Evolutionary conservation across 2,329 filamentous ascomycete genomes (phyloP).

Genomic region (Chaetomiaceae sp.): DNA sequence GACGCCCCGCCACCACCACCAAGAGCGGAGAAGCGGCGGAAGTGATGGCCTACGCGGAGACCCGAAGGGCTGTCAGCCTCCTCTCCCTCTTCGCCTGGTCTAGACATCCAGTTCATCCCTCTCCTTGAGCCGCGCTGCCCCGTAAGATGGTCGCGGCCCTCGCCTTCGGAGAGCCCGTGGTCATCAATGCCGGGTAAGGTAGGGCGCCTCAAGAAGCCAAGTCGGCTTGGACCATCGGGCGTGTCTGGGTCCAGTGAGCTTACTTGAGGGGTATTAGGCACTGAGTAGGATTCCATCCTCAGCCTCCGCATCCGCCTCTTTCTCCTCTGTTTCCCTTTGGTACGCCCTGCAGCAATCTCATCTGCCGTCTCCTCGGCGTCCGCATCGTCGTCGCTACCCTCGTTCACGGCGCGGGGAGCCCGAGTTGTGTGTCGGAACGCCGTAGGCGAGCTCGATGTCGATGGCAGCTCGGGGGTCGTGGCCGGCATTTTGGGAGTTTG

Average conservation of each 20-base stretch:
- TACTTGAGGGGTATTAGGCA: slow-evolving; percentile 59
- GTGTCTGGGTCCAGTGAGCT: slow-evolving; percentile 41
- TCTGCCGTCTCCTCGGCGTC: slow-evolving; percentile 85
- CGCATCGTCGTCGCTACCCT: slow-evolving; percentile 67
- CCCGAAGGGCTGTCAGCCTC: slow-evolving; percentile 50
- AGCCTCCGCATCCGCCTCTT: slow-evolving; percentile 55
- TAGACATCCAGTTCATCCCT: slow-evolving; percentile 55
- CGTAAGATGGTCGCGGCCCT: slow-evolving; percentile 60
- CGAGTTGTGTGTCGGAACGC: slow-evolving; percentile 37
- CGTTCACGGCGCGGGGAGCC: slow-evolving; percentile 41
- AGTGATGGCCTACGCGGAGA: slow-evolving; percentile 59
- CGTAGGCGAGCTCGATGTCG: slow-evolving; percentile 47
- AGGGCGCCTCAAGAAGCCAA: slow-evolving; percentile 58
- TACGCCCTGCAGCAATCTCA: slow-evolving; percentile 52
- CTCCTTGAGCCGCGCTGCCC: slow-evolving; percentile 54
- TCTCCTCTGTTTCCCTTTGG: slow-evolving; percentile 55
- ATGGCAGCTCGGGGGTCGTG: slow-evolving; percentile 33
- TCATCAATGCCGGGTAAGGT: slow-evolving; percentile 61
- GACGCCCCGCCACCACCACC: slow-evolving; percentile 59
- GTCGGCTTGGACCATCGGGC: slow-evolving; percentile 39
- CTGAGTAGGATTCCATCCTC: slow-evolving; percentile 54
- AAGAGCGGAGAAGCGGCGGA: slow-evolving; percentile 63
- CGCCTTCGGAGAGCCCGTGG: slow-evolving; percentile 68
- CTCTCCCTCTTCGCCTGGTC: slow-evolving; percentile 46
- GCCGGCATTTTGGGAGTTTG: slow-evolving; percentile 23